Base-by-base conservation (phyloP, 1,139 yeast species). In the Debaryomyces coudertii region DNA sequence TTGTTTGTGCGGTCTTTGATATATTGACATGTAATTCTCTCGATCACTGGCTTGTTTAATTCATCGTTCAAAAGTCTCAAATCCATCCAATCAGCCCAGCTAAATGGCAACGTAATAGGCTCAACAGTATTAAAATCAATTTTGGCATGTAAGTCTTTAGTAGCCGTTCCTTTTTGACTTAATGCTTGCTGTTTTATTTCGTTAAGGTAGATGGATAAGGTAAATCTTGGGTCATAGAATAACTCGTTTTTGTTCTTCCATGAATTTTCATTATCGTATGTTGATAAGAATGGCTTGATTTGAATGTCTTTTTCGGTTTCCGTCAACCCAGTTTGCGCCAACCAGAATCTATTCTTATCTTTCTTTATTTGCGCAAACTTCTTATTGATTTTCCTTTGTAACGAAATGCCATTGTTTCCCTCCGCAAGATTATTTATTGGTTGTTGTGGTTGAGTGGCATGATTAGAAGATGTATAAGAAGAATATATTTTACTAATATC, bases 221-320 rank as follows among this genome's bases (percentile, higher is more conserved):
- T 70, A 44, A 73, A 62, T 43, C 79, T 55, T 5, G 79, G 79
- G 47, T 74, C 79, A 50, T 58, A 73, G 42, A 48, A 59, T 16
- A 71, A 58, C 31, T 49, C 51, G 20, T 56, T 54, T 36, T 43
- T 52, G 35, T 53, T 52, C n/a, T 51, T 43, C 61, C 64, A 60
- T 7, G 65, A 53, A 7, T 52, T 44, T 2, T 51, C 54, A 28
- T 46, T 40, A 15, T 55, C 56, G 43, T 50, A 55, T 14, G 52
- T 43, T 31, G 47, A 47, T 35, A 62, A 47, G 41, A 61, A 62
- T 11, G 47, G 44, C 16, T 47, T 47, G 27, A 50, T 28, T 25
- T 39, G 42, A 45, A 42, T 44, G 38, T 55, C 45, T 18, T 52
- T 41, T 44, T 43, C 35, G 3, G 54, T 52, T 15, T 60, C 55